These are phyloP conservation scores for Tylopilus sp. DNA, from an alignment of 768 basidiomycete genomes.

Conservation along the genomic window DNA sequence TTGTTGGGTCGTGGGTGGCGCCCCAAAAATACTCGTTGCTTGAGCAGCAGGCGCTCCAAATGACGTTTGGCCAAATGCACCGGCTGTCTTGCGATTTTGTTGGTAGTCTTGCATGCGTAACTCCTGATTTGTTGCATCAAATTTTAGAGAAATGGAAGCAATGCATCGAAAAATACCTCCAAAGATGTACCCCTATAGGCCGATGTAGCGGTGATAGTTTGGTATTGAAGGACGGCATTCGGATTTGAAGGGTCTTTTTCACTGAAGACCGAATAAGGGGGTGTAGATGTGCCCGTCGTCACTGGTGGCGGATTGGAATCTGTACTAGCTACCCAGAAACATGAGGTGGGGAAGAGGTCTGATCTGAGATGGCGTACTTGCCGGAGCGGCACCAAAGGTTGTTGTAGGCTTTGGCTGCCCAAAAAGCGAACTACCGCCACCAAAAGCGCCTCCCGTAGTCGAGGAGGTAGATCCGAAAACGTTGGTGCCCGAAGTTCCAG, in stretches of 20 bases:
- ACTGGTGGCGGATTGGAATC: constrained; percentile 48
- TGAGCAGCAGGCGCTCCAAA: constrained; percentile 27
- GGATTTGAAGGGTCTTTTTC: constrained; percentile 64
- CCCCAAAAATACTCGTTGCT: constrained; percentile 25
- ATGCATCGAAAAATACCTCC: constrained; percentile 46
- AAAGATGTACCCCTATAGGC: constrained; percentile 74
- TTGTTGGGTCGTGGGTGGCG: constrained; percentile 25
- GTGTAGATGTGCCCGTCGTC: constrained; percentile 66
- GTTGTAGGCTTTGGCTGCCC: constrained; percentile 49
- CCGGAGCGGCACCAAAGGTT: constrained; percentile 40
- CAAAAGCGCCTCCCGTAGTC: constrained; percentile 38
- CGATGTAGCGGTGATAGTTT: constrained; percentile 79
- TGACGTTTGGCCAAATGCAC: constrained; percentile 53
- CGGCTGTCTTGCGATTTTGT: constrained; percentile 69
- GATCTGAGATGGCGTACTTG: constrained; percentile 22
- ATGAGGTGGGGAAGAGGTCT: constrained; percentile 9
- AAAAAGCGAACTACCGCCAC: constrained; percentile 51
- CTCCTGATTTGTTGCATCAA: constrained; percentile 45
- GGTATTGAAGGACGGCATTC: constrained; percentile 60
- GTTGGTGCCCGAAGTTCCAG: constrained; percentile 31
- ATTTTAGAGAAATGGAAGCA: neutral
- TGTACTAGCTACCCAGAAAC: constrained; percentile 27
- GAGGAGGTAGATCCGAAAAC: constrained; percentile 33
- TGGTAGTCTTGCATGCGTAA: constrained; percentile 72
- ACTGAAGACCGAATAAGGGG: constrained; percentile 51